A percentile compares a stretch with the other conserved stretches of the same genome.
Evolutionary conservation across 2,329 filamentous ascomycete genomes (phyloP).

Genomic region (Trichoderma arundinaceum): DNA sequence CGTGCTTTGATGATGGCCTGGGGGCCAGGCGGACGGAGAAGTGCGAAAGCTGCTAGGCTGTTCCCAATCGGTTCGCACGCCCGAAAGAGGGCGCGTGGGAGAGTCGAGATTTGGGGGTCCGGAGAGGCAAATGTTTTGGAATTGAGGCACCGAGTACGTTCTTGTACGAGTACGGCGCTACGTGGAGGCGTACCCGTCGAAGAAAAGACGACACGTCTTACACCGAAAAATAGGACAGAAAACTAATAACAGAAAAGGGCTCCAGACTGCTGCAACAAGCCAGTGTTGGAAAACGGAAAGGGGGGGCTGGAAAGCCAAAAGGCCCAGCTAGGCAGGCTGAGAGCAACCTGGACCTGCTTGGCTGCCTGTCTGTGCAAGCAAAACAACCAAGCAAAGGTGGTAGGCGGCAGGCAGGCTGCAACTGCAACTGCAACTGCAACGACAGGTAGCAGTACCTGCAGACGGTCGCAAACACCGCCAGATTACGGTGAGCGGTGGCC

Average conservation of each 20-base stretch:
- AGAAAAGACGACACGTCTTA: no score
- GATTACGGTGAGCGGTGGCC: neutral
- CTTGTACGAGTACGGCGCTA: constrained; percentile 17
- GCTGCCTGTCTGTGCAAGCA: constrained; percentile 7
- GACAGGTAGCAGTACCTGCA: constrained; percentile 2
- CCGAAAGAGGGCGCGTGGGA: constrained; percentile 19
- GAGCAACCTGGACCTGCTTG: neutral
- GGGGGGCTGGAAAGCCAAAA: neutral
- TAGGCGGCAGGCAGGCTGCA: neutral
- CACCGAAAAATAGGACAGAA: neutral
- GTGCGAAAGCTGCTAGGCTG: constrained; percentile 12
- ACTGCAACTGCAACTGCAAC: neutral
- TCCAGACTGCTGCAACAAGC: neutral
- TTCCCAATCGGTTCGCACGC: constrained; percentile 21
- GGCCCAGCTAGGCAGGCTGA: neutral
- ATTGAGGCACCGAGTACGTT: no score
- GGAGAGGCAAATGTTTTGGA: neutral
- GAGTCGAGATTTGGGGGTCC: constrained; percentile 13
- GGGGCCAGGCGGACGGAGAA: constrained; percentile 13
- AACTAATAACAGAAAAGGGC: neutral
- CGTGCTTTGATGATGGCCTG: constrained; percentile 3
- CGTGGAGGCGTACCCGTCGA: neutral
- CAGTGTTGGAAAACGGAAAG: constrained; percentile 16
- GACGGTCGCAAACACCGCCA: constrained; percentile 4
- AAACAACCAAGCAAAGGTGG: neutral